Conservation (phyloP, 2,329 filamentous ascomycete genomes). For the Fusarium decemcellulare region DNA sequence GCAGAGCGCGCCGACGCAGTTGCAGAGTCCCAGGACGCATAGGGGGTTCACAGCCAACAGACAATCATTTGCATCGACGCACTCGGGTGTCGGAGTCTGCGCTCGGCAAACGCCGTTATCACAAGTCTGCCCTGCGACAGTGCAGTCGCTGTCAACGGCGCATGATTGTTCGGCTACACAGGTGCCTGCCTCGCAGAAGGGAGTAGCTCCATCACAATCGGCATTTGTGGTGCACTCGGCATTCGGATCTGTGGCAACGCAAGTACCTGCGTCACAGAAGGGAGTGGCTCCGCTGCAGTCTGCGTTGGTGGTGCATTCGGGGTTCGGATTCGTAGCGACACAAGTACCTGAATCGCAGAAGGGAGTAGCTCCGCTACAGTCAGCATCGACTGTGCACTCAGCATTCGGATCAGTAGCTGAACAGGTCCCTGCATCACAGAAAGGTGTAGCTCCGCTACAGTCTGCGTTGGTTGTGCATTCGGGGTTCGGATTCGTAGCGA, state of each 20-base stretch:
- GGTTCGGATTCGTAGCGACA: background rate
- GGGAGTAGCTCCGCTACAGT: background rate
- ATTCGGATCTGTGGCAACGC: background rate
- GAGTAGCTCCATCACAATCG: background rate
- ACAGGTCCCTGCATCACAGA: no score
- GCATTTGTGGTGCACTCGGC: background rate
- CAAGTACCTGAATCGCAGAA: background rate
- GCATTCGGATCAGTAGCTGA: no score
- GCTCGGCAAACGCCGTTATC: conserved; percentile 3
- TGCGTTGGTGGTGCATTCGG: background rate
- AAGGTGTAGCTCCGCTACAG: no score
- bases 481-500: background rate
- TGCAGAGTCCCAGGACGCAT: conserved; percentile 29
- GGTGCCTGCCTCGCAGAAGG: background rate
- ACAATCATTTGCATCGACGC: conserved; percentile 14
- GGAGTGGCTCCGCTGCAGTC: background rate
- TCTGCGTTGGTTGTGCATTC: no score
- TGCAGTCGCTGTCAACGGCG: conserved; percentile 9
- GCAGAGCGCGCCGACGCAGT: conserved; percentile 30
- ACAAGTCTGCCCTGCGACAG: conserved; percentile 15
- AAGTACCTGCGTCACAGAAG: background rate
- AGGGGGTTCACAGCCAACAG: conserved; percentile 14
- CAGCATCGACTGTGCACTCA: background rate
- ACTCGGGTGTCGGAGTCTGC: background rate
- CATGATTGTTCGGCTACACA: background rate